Evolutionary conservation across 1,284 basidiomycete species (phyloP).

Genomic region (Schizopora paradoxa): DNA sequence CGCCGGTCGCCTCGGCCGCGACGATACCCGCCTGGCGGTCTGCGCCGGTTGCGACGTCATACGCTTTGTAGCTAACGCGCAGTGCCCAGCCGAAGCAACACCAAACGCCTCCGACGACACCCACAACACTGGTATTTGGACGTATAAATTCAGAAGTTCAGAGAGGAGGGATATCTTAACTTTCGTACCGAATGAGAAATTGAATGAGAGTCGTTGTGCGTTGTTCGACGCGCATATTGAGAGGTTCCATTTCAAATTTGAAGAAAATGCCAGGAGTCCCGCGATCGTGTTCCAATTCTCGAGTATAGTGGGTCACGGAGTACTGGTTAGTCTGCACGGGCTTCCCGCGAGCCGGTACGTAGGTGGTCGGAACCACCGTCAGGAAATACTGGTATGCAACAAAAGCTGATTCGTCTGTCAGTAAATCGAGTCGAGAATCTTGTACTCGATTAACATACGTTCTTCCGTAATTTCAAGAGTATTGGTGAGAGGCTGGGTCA

Average conservation of each 20-base stretch:
- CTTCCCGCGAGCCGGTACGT: slow-evolving; percentile 61
- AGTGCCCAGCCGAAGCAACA: slow-evolving; percentile 76
- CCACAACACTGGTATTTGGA: slow-evolving; percentile 48
- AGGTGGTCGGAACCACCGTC: slow-evolving; percentile 91
- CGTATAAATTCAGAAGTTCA: not conserved
- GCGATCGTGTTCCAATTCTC: slow-evolving; percentile 68
- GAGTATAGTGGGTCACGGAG: slow-evolving; percentile 90
- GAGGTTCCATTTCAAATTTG: slow-evolving; percentile 94
- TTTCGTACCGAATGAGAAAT: slow-evolving; percentile 69
- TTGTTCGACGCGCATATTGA: slow-evolving; percentile 81
- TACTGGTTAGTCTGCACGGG: slow-evolving; percentile 88
- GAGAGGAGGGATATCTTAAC: slow-evolving; percentile 24
- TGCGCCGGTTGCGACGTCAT: slow-evolving; percentile 61
- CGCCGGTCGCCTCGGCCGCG: slow-evolving; percentile 53
- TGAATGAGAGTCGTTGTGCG: slow-evolving; percentile 79
- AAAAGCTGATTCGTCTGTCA: slow-evolving; percentile 56
- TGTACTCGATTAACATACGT: slow-evolving; percentile 47
- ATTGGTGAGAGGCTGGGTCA: slow-evolving; percentile 90
- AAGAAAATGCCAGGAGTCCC: slow-evolving; percentile 94
- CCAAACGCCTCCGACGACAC: slow-evolving; percentile 79
- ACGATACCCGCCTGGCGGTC: slow-evolving; percentile 54
- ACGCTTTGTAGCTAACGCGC: slow-evolving; percentile 58
- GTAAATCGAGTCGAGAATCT: not conserved
- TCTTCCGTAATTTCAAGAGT: slow-evolving; percentile 80
- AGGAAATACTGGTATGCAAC: slow-evolving; percentile 96